Percentiles rank a stretch among this genome's conserved stretches.
Conservation (phyloP, 345 rosid genomes). For the Trapa bicornis region DNA sequence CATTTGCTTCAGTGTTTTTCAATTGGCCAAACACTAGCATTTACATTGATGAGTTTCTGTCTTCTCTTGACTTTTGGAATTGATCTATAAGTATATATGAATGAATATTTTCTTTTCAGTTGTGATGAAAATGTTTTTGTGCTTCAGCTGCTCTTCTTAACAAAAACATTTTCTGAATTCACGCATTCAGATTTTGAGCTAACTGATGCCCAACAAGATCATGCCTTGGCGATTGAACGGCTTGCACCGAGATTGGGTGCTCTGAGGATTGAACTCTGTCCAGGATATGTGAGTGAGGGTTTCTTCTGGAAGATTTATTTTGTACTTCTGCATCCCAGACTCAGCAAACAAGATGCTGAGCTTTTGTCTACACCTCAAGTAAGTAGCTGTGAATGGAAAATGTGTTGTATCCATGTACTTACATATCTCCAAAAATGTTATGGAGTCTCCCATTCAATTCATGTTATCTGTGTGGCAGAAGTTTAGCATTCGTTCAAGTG, state of each 20-base stretch:
- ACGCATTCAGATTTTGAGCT: constrained; percentile 58
- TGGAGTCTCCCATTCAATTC: neutral
- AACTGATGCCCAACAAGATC: constrained; percentile 92
- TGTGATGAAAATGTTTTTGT: neutral
- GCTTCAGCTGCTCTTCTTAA: neutral
- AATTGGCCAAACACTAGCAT: neutral
- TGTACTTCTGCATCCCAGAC: constrained; percentile 81
- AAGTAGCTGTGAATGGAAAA: constrained; percentile 8
- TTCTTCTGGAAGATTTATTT: constrained; percentile 97
- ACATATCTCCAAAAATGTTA: neutral
- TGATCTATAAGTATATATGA: neutral
- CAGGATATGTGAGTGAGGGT: constrained; percentile 73
- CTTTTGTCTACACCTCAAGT: constrained; percentile 76
- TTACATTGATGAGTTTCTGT: neutral
- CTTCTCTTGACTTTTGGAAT: too few relatives aligned
- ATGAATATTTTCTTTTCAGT: neutral
- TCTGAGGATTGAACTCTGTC: constrained; percentile 77
- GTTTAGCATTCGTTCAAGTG: too few relatives aligned
- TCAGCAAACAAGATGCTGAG: constrained; percentile 58
- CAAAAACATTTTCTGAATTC: neutral
- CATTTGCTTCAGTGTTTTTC: neutral
- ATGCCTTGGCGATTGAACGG: constrained; percentile 77
- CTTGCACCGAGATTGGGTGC: constrained; percentile 76
- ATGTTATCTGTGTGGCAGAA: neutral
- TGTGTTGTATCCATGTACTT: neutral